phyloP scores from a whole-genome alignment of 2,329 filamentous ascomycete species.

The Thelonectria olida region DNA sequence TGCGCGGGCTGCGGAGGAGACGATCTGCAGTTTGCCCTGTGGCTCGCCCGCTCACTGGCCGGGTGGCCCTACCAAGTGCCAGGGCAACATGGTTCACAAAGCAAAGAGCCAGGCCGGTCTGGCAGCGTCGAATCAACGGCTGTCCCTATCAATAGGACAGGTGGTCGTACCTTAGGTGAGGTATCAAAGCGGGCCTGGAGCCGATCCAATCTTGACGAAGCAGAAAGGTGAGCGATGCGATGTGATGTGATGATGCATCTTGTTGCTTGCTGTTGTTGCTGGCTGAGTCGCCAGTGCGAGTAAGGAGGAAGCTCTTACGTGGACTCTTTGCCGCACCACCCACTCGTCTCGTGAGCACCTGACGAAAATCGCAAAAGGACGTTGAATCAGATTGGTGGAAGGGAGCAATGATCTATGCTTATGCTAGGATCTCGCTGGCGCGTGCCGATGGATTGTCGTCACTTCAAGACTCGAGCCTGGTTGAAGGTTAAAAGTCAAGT shows the following conservation, averaged over 20 bases:
- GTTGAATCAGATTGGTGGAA: constrained; percentile 12
- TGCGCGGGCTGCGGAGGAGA: constrained; percentile 35
- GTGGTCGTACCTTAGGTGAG: not conserved
- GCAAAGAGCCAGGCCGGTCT: constrained; percentile 16
- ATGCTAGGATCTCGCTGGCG: constrained; percentile 7
- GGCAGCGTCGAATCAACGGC: constrained; percentile 33
- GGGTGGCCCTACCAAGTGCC: constrained; percentile 9
- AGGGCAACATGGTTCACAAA: constrained; percentile 13
- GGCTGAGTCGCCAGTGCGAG: constrained; percentile 22
- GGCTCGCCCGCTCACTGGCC: constrained; percentile 24
- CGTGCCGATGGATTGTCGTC: not conserved
- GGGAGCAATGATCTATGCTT: not conserved
- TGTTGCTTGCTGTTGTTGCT: constrained; percentile 3
- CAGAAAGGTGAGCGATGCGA: constrained; percentile 35
- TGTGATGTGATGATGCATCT: constrained; percentile 40
- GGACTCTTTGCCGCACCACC: not conserved
- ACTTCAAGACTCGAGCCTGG: constrained; percentile 4
- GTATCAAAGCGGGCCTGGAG: constrained; percentile 31
- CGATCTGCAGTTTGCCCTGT: constrained; percentile 40
- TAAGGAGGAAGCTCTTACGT: not conserved
- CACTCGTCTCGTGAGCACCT: not conserved
- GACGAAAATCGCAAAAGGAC: not conserved
- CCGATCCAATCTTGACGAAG: constrained; percentile 34
- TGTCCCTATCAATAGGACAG: constrained; percentile 24
- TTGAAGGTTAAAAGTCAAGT: constrained; percentile 1